Conservation (phyloP, 192 early-diverging fungal species). For the Cetraspora pellucida region DNA sequence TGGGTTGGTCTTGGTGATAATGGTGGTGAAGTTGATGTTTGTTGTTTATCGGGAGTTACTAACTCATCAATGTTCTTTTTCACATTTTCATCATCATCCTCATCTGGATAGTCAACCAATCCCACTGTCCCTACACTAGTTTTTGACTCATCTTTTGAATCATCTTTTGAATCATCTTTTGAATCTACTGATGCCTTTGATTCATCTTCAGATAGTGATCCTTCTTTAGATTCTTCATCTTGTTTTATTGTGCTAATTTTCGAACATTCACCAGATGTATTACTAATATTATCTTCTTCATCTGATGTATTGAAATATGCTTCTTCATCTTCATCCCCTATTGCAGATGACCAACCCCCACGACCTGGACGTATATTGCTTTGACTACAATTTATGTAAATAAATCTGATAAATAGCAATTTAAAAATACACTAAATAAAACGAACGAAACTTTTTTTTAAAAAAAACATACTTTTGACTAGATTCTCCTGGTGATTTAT, state of each 20-base stretch:
- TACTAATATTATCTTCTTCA: constrained; percentile 54
- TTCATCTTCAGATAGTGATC: not conserved
- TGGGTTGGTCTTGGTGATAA: not conserved
- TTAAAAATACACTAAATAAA: not conserved
- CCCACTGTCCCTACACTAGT: not conserved
- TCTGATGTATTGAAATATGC: constrained; percentile 77
- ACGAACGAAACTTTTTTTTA: not conserved
- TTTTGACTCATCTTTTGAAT: not conserved
- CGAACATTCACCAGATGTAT: not conserved
- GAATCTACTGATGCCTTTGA: not conserved
- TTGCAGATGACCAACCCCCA: constrained; percentile 52
- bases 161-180: not conserved
- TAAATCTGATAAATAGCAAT: not conserved
- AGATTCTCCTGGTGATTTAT: not conserved
- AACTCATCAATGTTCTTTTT: not conserved
- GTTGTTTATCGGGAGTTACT: not conserved
- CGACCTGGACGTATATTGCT: constrained; percentile 22
- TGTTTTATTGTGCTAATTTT: no score
- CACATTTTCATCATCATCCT: not conserved
- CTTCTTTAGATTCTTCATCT: no score
- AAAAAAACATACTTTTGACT: not conserved
- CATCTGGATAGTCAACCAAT: not conserved
- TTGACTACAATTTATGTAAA: not conserved
- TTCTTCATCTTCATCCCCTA: constrained; percentile 76
- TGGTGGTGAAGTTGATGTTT: constrained; percentile 1